Evolutionary conservation across 305 asterid species (phyloP), one percentile per base, ranked within the genome.

Genomic region (Nicotiana rustica): DNA sequence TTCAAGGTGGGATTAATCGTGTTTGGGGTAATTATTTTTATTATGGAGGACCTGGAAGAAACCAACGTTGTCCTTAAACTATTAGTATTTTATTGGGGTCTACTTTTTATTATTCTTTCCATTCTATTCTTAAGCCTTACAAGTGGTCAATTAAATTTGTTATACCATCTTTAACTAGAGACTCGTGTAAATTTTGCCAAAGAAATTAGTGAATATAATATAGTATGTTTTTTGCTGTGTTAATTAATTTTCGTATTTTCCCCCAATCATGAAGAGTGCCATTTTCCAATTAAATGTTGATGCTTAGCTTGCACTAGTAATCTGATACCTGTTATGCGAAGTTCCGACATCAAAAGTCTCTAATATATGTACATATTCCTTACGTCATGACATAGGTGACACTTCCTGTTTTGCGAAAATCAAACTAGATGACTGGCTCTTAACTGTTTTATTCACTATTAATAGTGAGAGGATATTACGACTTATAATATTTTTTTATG

Each of bases 1-100:
- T 95, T 82, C 92, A 88, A 89, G 99, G 96, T 4, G 98, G 99
- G 14, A 67, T 88, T 81, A 95, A 95, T 82, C 86, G 85, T 12
- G 98, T 90, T 79, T 95, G 99, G 99, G 99, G 99, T 0, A 94
- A 89, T 89, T 95, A 95, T 85, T 93, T 95, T 88, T 95, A 95
- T 10, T 94, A 95, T 85, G 99, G 99, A 86, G 99, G 99, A 6
- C 99, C 99, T 1, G 99, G 99, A 13, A 91, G 91, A 90, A 95
- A 92, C 85, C 60, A 95, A 64, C 91, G 90, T 73, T 95, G 97
- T 84, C 91, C 97, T 83, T 93, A 80, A 90, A 78, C 25, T 25
- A 25, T 25, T 25, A 25, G 25, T 25, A 25, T 25, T 25, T 25
- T 25, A 25, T 25, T 25, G 25, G 25, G 25, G 25, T 25, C 25